Evolutionary conservation across 306 rosid genomes (phyloP), one percentile per base, ranked within the genome.

Genomic region (Quercus glauca): DNA sequence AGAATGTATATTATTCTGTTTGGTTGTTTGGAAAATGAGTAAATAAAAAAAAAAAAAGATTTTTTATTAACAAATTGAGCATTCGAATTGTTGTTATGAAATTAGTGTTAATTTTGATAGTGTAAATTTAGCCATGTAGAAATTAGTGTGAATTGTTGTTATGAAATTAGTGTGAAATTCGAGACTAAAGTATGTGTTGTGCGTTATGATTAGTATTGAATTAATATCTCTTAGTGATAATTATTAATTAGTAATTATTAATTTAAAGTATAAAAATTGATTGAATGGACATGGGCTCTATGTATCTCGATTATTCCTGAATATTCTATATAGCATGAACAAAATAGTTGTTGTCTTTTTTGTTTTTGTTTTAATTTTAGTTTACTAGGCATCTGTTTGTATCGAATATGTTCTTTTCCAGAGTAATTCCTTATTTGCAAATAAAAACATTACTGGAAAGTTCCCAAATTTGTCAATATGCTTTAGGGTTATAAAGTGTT

Each of bases 221-320:
- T n/a, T n/a, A 43, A 37, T 15, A 21, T 25, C 12, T 35, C 52
- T 19, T 25, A 19, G 12, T 18, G 7, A 11, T 52, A 21, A 49
- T n/a, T 43, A 1, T 21, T 52, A 21, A 49, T n/a, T 43, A 43
- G 23, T 31, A 12, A 25, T 76, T 20, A 4, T 76, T 28, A 26
- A 23, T 52, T 1, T 2, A 56, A 51, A 13, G 14, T 69, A 6
- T 29, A 35, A 18, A 17, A 31, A 17, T 10, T 13, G 20, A 23
- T 21, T 29, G 81, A 77, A 73, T 68, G 18, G 37, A 78, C 78
- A 82, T 84, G 52, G 72, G 64, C 69, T 72, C 20, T 77, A 21
- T 67, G 53, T 12, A 18, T 45, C 55, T 71, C 31, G 4, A 5
- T 74, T 65, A 74, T 71, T 18, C 19, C 59, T 76, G 73, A 56